Conservation (phyloP, 495 filamentous ascomycete species). For the Choiromyces venosus region DNA sequence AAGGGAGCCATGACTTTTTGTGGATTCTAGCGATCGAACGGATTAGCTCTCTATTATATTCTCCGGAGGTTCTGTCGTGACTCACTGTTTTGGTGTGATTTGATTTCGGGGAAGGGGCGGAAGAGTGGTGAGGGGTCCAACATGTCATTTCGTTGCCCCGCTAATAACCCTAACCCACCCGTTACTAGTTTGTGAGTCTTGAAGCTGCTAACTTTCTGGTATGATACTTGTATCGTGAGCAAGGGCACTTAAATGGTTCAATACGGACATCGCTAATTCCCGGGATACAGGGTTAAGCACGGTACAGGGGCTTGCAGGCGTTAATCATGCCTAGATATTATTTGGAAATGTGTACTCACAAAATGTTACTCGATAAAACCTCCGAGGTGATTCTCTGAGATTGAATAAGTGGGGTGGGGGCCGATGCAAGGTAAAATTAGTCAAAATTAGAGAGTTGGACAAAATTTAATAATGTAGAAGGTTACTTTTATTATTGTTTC, state of each 20-base stretch:
- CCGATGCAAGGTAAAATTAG: not conserved
- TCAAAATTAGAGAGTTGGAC: not conserved
- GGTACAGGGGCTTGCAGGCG: not conserved
- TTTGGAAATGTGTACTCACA: not conserved
- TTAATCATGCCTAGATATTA: not conserved
- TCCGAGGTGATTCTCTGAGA: not conserved
- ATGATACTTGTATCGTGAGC: too few relatives aligned
- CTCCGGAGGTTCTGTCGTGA: not conserved
- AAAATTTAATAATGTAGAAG: not conserved
- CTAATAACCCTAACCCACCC: not conserved
- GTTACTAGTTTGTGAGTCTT: not conserved
- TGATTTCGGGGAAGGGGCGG: not conserved
- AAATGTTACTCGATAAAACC: not conserved
- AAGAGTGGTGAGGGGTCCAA: not conserved
- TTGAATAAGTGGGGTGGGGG: not conserved
- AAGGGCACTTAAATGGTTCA: not conserved
- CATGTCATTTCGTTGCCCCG: not conserved
- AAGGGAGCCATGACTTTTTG: slow-evolving; percentile 23
- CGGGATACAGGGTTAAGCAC: not conserved
- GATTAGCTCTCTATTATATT: not conserved
- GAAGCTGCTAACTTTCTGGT: not conserved
- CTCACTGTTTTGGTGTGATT: not conserved
- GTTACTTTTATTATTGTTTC: not conserved
- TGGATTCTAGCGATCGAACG: not conserved
- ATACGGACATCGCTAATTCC: not conserved